Conservation (phyloP, 106 monocot species). For the Cymbidium sinense region DNA sequence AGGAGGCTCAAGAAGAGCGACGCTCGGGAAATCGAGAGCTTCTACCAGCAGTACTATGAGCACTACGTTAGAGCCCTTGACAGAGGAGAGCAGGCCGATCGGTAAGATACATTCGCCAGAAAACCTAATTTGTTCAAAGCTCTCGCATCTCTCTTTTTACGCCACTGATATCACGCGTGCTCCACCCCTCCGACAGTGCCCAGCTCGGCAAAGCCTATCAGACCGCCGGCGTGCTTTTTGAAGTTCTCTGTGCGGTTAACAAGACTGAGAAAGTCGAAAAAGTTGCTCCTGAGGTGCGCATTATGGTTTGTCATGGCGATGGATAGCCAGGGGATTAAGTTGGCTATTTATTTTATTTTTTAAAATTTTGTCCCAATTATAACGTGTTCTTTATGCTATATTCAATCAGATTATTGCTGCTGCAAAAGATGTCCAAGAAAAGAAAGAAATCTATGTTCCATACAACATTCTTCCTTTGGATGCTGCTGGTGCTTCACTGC, state of each 20-base stretch:
- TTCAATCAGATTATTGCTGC: no score
- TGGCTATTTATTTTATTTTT: no score
- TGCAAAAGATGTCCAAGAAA: no score
- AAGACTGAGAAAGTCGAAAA: conserved; percentile 59
- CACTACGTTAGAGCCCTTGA: no score
- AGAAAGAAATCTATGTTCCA: no score
- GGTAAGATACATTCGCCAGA: conserved; percentile 28
- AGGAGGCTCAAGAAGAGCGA: conserved; percentile 92
- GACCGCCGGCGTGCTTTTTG: conserved; percentile 67
- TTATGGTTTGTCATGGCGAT: not conserved
- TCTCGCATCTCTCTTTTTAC: not conserved
- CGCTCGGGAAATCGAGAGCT: conserved; percentile 95
- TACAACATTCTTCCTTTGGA: no score
- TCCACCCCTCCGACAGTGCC: conserved; percentile 23
- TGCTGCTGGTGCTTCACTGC: no score
- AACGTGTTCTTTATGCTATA: no score
- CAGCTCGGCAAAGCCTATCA: conserved; percentile 66
- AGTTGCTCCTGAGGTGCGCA: conserved; percentile 82
- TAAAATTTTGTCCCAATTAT: not conserved
- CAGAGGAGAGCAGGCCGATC: conserved; percentile 95
- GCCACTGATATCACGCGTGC: not conserved
- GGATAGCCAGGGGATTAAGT: no score
- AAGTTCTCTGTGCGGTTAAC: conserved; percentile 74
- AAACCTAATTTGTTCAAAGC: not conserved
- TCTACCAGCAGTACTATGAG: conserved; percentile 95